A percentile compares a stretch with the other conserved stretches of the same genome.
phyloP scores from a whole-genome alignment of 1,139 yeast species.

The Pichia sp. region DNA sequence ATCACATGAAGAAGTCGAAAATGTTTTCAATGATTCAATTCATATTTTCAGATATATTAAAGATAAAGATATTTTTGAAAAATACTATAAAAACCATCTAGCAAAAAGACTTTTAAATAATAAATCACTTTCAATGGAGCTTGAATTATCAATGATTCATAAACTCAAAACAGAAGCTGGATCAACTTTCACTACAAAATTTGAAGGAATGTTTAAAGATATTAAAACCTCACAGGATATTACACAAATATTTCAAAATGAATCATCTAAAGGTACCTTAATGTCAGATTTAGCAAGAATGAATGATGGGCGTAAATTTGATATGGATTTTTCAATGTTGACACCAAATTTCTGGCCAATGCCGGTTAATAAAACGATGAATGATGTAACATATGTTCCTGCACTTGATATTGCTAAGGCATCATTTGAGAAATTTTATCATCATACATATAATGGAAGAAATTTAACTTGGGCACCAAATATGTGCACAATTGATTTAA shows the following conservation, averaged over 20 bases:
- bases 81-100: slow-evolving; percentile 74
- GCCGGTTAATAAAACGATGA: slow-evolving; percentile 50
- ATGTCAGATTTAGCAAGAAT: slow-evolving; percentile 11
- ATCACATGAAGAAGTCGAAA: slow-evolving; percentile 49
- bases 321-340: slow-evolving; percentile 47
- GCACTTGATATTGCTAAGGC: slow-evolving; percentile 38
- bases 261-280: slow-evolving; percentile 3
- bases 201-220: slow-evolving; percentile 88
- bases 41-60: slow-evolving; percentile 60
- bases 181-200: slow-evolving; percentile 67
- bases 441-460: slow-evolving; percentile 64
- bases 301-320: slow-evolving; percentile 28
- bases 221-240: slow-evolving; percentile 61
- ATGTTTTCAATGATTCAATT: slow-evolving; percentile 49
- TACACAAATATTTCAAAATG: slow-evolving; percentile 7
- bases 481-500: slow-evolving; percentile 74
- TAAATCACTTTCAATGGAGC: slow-evolving; percentile 30
- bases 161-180: slow-evolving; percentile 77
- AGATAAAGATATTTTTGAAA: slow-evolving; percentile 86
- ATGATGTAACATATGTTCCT: slow-evolving; percentile 50
- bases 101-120: slow-evolving; percentile 63
- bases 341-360: slow-evolving; percentile 61
- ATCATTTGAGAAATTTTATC: slow-evolving; percentile 46
- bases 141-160: slow-evolving; percentile 45
- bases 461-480: slow-evolving; percentile 78